A percentile compares a stretch with the other conserved stretches of the same genome.
phyloP scores from a whole-genome alignment of 2,329 filamentous ascomycete species.

The Aspergillus eucalypticola region DNA sequence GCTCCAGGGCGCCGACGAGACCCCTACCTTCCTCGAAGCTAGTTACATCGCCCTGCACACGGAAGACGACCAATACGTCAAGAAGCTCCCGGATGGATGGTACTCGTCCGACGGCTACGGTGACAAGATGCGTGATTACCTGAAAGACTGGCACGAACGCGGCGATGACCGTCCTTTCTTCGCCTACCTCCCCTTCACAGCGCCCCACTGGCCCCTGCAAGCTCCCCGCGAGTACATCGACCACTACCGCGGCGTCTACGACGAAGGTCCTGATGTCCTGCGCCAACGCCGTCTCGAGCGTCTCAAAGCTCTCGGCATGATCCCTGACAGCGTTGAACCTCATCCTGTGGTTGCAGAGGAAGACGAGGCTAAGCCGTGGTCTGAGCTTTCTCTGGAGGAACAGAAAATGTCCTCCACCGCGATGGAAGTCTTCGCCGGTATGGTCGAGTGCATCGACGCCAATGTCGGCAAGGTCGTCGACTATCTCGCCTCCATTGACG shows the following conservation, averaged over 20 bases:
- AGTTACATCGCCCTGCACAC: constrained; percentile 48
- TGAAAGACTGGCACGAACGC: constrained; percentile 51
- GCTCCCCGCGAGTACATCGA: constrained; percentile 57
- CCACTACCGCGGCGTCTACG: constrained; percentile 61
- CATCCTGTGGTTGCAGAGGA: constrained; percentile 44
- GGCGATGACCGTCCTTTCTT: constrained; percentile 54
- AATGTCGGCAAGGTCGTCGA: constrained; percentile 62
- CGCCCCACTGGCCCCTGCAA: constrained; percentile 65
- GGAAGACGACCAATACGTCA: constrained; percentile 47
- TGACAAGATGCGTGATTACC: constrained; percentile 54
- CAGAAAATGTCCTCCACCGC: constrained; percentile 48
- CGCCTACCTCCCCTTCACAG: constrained; percentile 62
- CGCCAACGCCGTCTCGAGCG: constrained; percentile 54
- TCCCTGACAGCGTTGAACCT: constrained; percentile 48
- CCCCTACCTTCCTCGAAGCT: constrained; percentile 44
- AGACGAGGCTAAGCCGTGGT: constrained; percentile 50
- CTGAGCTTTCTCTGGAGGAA: constrained; percentile 38
- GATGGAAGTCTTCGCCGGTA: constrained; percentile 65
- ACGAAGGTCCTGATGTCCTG: constrained; percentile 61
- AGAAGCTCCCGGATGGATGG: constrained; percentile 52
- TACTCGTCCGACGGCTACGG: constrained; percentile 58
- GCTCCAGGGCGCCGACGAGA: constrained; percentile 43
- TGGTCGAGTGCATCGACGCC: constrained; percentile 63
- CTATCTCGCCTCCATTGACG: constrained; percentile 57
- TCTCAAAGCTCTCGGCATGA: constrained; percentile 60